Percentiles rank a stretch among this genome's conserved stretches.
These are phyloP conservation scores for Heliophila coronopifolia DNA, from an alignment of 441 rosid species.

Conservation along the genomic window DNA sequence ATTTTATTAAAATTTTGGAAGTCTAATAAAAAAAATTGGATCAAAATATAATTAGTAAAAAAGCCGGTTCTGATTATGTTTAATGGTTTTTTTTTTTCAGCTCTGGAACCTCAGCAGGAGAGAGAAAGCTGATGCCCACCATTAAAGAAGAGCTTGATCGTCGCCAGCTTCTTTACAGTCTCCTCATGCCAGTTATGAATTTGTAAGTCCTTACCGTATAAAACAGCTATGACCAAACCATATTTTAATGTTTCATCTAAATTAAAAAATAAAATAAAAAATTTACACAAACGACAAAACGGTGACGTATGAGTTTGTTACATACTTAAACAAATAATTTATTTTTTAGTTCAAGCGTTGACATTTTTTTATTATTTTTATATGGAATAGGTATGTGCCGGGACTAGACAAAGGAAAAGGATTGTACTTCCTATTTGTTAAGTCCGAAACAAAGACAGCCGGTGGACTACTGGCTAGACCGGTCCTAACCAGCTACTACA, in stretches of 20 bases:
- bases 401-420: slow-evolving; percentile 89
- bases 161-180: slow-evolving; percentile 76
- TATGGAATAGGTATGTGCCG: slow-evolving; percentile 53
- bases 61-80: too few species aligned
- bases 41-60: too few species aligned
- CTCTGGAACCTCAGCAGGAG: slow-evolving; percentile 95
- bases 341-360: slow-evolving; percentile 18
- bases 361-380: slow-evolving; percentile 17
- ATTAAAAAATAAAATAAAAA: too few species aligned
- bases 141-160: slow-evolving; percentile 87
- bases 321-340: background rate
- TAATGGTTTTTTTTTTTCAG: too few species aligned
- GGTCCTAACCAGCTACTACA: slow-evolving; percentile 87
- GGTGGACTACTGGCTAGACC: slow-evolving; percentile 88
- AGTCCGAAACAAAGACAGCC: slow-evolving; percentile 75
- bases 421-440: slow-evolving; percentile 72
- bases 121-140: slow-evolving; percentile 92
- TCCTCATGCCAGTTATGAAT: slow-evolving; percentile 96
- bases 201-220: slow-evolving; percentile 44
- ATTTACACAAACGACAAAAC: background rate
- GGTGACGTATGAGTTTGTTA: background rate
- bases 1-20: too few species aligned
- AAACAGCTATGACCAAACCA: background rate
- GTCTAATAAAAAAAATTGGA: too few species aligned
- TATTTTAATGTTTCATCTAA: too few species aligned